Percentiles rank a stretch among this genome's conserved stretches.
Conservation (phyloP, 306 rosid species). For the Chamaecrista fasciculata region DNA sequence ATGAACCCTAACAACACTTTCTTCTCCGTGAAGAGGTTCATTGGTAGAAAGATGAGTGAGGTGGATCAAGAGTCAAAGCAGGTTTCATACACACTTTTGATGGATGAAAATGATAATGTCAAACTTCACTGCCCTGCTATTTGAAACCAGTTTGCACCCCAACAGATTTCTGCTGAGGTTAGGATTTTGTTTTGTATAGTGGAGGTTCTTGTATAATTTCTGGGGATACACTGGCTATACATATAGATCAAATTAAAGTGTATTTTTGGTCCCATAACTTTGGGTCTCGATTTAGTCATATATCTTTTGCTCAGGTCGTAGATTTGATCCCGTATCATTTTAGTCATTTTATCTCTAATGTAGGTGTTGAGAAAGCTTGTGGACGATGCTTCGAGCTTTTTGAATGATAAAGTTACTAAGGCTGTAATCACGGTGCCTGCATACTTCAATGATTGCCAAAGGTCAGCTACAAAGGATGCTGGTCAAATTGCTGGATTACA, state of each 20-base stretch:
- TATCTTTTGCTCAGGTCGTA: too few species aligned
- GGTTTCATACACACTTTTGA: conserved; percentile 69
- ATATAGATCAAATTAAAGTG: too few species aligned
- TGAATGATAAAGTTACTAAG: too few species aligned
- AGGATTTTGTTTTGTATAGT: background rate
- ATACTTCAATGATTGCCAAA: conserved; percentile 94
- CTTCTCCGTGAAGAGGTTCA: conserved; percentile 87
- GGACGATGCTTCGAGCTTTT: too few species aligned
- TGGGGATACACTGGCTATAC: background rate
- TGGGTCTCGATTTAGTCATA: too few species aligned
- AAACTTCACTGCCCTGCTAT: conserved; percentile 87
- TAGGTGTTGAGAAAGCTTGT: too few species aligned
- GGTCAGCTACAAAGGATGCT: conserved; percentile 97
- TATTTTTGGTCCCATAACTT: too few species aligned
- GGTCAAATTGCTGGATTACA: conserved; percentile 96
- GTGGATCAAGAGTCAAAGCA: conserved; percentile 91
- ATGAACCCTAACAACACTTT: conserved; percentile 87
- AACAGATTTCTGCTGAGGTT: conserved; percentile 94
- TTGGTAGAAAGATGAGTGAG: conserved; percentile 91
- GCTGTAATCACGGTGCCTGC: too few species aligned
- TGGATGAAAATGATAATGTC: conserved; percentile 82
- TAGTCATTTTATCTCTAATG: too few species aligned
- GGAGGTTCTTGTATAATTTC: background rate
- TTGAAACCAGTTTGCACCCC: conserved; percentile 77
- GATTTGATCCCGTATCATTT: too few species aligned